A percentile compares a stretch with the other conserved stretches of the same genome.
Conservation (phyloP, 257 asterid species). For the Nicotiana undulata region DNA sequence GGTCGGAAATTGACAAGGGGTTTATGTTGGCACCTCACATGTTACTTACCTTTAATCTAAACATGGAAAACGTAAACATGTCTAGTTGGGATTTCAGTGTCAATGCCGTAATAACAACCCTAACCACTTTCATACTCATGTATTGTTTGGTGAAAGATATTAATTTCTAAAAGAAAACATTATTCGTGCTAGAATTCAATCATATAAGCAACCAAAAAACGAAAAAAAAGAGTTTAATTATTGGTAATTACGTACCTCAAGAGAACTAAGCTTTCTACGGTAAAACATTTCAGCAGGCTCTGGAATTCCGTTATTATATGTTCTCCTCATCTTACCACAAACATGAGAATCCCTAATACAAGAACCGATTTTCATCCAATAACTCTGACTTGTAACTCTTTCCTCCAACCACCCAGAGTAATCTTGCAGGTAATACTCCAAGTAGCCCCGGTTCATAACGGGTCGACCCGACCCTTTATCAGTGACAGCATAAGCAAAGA, state of each 20-base stretch:
- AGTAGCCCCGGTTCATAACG: constrained; percentile 46
- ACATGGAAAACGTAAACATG: background rate
- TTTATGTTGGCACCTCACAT: background rate
- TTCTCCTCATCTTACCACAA: constrained; percentile 42
- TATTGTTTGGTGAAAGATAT: background rate
- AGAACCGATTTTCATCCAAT: constrained; percentile 65
- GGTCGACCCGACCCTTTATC: constrained; percentile 66
- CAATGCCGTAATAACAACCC: background rate
- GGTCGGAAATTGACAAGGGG: background rate
- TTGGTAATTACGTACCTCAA: constrained; percentile 43
- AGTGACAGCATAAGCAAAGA: constrained; percentile 84
- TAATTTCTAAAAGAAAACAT: background rate
- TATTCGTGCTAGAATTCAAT: background rate
- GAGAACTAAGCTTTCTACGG: constrained; percentile 46
- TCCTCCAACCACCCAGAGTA: constrained; percentile 83
- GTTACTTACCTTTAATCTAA: background rate
- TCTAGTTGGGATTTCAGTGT: background rate
- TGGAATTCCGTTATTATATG: constrained; percentile 37
- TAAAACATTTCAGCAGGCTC: constrained; percentile 62
- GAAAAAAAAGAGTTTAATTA: background rate
- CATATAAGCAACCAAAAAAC: background rate
- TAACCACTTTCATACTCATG: background rate
- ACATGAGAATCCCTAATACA: constrained; percentile 59
- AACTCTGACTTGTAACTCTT: constrained; percentile 37
- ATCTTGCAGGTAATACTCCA: constrained; percentile 58